Conservation (phyloP, 208 protist genomes). For the Crithidia expoeki region DNA sequence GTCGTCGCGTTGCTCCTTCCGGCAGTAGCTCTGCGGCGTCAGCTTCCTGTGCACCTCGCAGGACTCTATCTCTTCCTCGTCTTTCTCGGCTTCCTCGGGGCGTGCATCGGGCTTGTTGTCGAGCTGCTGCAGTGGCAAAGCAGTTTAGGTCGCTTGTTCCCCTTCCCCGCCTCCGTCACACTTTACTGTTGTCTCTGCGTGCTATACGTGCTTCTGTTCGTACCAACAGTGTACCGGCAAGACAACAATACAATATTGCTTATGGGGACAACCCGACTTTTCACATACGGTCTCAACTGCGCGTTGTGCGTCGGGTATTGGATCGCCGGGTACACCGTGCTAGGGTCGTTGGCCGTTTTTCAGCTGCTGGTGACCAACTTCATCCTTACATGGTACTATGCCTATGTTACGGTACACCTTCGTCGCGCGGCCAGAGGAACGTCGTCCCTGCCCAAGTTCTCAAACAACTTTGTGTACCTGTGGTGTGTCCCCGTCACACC, state of each 20-base stretch:
- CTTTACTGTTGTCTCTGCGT: constrained; percentile 66
- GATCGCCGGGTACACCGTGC: constrained; percentile 54
- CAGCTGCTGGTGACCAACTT: constrained; percentile 61
- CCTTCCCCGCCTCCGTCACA: constrained; percentile 65
- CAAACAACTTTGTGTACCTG: constrained; percentile 41
- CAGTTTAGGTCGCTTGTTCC: constrained; percentile 55
- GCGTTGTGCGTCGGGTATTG: constrained; percentile 71
- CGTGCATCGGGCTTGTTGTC: constrained; percentile 61
- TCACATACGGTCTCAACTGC: constrained; percentile 67
- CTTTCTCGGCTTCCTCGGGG: constrained; percentile 66
- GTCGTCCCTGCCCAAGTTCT: constrained; percentile 38
- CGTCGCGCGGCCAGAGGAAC: constrained; percentile 15
- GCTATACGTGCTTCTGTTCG: constrained; percentile 48
- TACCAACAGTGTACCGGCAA: constrained; percentile 32
- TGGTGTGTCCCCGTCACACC: constrained; percentile 67
- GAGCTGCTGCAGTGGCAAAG: constrained; percentile 69
- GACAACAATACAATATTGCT: constrained; percentile 37
- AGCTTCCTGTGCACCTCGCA: constrained; percentile 30
- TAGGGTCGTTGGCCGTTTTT: constrained; percentile 54
- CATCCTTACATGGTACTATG: constrained; percentile 53
- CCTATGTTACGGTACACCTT: constrained; percentile 48
- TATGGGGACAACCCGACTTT: constrained; percentile 42
- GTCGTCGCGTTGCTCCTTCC: constrained; percentile 36
- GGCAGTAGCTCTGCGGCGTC: constrained; percentile 20
- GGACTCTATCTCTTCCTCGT: constrained; percentile 40